Evolutionary conservation across 768 basidiomycete species (phyloP).

Genomic region (Lactarius pseudohatsudake): DNA sequence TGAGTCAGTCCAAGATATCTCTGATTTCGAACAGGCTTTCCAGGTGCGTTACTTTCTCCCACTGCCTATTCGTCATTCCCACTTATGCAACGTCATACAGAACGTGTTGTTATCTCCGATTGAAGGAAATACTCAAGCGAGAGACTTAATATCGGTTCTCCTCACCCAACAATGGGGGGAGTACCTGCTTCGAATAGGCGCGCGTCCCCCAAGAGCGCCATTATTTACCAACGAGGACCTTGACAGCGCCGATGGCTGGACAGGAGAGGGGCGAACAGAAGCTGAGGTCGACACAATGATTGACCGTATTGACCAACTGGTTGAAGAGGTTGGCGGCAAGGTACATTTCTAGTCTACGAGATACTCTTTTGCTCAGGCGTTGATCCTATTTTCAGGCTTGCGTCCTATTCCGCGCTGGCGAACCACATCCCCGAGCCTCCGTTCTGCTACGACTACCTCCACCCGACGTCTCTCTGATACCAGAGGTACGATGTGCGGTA

Average conservation of each 20-base stretch:
- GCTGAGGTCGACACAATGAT: constrained; percentile 53
- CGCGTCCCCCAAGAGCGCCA: constrained; percentile 55
- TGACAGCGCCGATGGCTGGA: constrained; percentile 52
- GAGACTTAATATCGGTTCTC: constrained; percentile 62
- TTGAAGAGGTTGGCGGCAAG: constrained; percentile 81
- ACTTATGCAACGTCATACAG: background rate
- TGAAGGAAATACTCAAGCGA: constrained; percentile 52
- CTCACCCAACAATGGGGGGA: constrained; percentile 72
- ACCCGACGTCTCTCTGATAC: constrained; percentile 69
- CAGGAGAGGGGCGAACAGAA: constrained; percentile 48
- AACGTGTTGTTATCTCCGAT: constrained; percentile 44
- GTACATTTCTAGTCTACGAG: constrained; percentile 38
- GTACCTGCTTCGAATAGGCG: constrained; percentile 71
- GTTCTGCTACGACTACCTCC: constrained; percentile 75
- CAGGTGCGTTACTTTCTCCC: constrained; percentile 41
- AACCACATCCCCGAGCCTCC: constrained; percentile 53
- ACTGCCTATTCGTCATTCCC: background rate
- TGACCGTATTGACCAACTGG: constrained; percentile 45
- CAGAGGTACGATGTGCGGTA: constrained; percentile 93
- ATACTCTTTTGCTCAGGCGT: background rate
- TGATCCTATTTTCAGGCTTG: constrained; percentile 46
- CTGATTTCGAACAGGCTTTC: constrained; percentile 55
- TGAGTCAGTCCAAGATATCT: constrained; percentile 13
- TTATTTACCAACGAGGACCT: constrained; percentile 55
- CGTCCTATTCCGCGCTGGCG: constrained; percentile 48